phyloP scores from a whole-genome alignment of 179 eudicot species.

The Beta corolliflora region DNA sequence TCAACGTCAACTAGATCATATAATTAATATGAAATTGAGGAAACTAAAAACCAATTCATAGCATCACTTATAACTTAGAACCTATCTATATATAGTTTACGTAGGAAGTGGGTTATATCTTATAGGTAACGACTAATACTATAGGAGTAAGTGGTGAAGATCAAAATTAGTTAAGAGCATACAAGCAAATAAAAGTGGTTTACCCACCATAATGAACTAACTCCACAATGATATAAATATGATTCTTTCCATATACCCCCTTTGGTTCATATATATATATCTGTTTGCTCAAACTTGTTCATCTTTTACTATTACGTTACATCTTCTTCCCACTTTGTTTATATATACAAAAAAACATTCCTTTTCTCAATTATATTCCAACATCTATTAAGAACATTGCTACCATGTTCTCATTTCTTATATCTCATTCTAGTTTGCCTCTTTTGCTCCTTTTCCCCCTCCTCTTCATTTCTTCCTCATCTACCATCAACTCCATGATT shows the following conservation, averaged over 20 bases:
- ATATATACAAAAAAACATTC: too few species aligned
- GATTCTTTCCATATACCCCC: background rate
- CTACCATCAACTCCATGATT: background rate
- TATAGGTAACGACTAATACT: background rate
- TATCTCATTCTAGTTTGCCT: conserved; percentile 6
- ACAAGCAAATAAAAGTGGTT: conserved; percentile 3
- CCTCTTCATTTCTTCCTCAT: conserved; percentile 31
- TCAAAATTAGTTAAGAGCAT: too few species aligned
- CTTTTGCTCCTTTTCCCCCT: conserved; percentile 30
- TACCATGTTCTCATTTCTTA: conserved; percentile 28
- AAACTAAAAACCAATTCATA: too few species aligned
- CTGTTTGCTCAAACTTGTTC: background rate
- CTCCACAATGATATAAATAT: background rate
- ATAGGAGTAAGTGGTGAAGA: conserved; percentile 1
- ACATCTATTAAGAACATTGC: background rate
- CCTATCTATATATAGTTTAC: background rate
- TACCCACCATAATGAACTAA: conserved; percentile 1
- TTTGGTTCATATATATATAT: too few species aligned
- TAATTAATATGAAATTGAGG: too few species aligned
- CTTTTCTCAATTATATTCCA: background rate
- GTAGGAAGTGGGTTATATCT: background rate
- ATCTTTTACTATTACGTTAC: background rate
- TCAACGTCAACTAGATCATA: too few species aligned
- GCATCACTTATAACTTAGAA: too few species aligned
- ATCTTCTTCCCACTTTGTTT: too few species aligned